Evolutionary conservation across 2,329 filamentous ascomycete species (phyloP).

Genomic region (Fusarium oxysporum): DNA sequence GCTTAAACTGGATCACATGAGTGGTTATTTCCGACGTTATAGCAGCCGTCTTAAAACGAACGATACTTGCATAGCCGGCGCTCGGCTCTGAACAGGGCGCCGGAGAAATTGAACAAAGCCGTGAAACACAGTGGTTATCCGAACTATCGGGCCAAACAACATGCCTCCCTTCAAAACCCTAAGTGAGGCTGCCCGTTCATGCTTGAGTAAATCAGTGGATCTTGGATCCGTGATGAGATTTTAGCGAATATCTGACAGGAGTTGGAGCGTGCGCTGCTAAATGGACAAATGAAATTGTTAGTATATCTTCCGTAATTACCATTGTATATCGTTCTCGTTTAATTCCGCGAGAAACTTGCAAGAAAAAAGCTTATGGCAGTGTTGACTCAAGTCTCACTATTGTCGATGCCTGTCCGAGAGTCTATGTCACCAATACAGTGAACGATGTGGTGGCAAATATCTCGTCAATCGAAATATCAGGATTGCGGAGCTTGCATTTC

Average conservation of each 20-base stretch:
- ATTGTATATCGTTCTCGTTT: background rate
- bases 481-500: background rate
- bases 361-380: background rate
- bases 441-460: fast-evolving
- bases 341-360: fast-evolving
- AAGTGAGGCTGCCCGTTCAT: background rate
- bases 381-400: no score
- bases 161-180: background rate
- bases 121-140: no score
- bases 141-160: background rate
- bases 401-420: background rate
- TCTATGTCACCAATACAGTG: background rate
- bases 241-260: background rate
- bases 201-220: background rate
- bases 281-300: background rate
- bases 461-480: background rate
- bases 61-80: background rate
- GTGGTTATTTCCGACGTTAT: background rate
- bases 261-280: background rate
- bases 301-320: no score
- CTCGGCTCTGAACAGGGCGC: background rate
- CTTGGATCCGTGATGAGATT: background rate
- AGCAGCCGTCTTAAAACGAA: background rate
- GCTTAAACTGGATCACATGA: background rate
- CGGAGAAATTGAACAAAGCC: no score